Base-by-base conservation (phyloP, 2,329 filamentous ascomycete genomes). In the Neurospora sp. region DNA sequence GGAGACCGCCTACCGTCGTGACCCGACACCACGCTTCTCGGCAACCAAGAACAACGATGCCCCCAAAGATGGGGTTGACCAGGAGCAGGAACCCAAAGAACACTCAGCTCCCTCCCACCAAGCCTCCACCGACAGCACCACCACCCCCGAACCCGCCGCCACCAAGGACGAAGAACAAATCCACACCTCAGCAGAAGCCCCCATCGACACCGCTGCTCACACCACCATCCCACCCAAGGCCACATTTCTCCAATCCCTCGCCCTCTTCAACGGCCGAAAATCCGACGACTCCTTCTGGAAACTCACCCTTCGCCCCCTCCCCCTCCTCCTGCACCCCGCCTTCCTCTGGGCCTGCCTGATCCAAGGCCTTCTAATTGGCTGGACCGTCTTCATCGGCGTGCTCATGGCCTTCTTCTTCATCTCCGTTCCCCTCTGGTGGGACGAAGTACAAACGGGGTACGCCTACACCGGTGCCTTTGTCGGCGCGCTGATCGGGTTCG, bases 351-450 rank as follows among this genome's bases (percentile, higher is more conserved):
- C 83, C 33, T 85, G 84, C 75, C 83, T 97, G 3, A 92, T 94
- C 67, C 94, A 97, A 83, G 94, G 94, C 17, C 88, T 92, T 4
- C 88, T 97, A 77, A 97, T 97, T 76, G 95, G 94, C 73, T 98
- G 95, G 94, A 97, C 94, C 1, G 92, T 97, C 17, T 92, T 97
- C 77, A 95, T 97, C 73, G 91, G 92, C 70, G 90, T 96, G 71
- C 88, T 96, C 74, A 82, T 96, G 66, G 91, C 90, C n/a, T 88
- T 90, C 71, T 89, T 96, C 74, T 95, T 96, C 81, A 85, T 96
- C 66, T 89, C 90, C 1, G 90, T 91, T 1, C 92, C 92, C 0
- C 87, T 94, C 52, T 96, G 89, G 83, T 97, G 94, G 86, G 84
- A 88, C 75, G 90, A 96, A 80, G 88, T 92, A 68, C 82, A 92